These are phyloP conservation scores for Neurospora africana DNA, from an alignment of 495 filamentous ascomycete genomes.

Conservation along the genomic window DNA sequence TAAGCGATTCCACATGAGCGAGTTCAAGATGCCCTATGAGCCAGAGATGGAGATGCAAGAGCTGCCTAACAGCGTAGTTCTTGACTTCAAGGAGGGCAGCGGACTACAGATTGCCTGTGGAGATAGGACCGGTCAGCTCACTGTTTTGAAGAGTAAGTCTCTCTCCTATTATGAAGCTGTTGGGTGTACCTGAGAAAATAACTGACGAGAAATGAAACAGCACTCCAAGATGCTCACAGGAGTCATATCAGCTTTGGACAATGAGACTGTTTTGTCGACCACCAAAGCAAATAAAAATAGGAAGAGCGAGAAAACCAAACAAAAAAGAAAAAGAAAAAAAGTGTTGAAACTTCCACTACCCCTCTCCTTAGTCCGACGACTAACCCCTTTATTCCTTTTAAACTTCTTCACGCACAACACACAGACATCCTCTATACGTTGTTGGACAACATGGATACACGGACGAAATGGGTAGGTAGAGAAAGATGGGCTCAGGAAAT, in stretches of 20 bases:
- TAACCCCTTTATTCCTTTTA: not conserved
- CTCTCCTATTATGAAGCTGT: not conserved
- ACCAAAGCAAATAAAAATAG: not conserved
- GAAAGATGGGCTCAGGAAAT: not conserved
- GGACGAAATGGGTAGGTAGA: not conserved
- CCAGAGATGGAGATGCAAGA: conserved; percentile 86
- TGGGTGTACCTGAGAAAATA: not conserved
- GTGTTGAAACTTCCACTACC: not conserved
- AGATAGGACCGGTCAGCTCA: conserved; percentile 59
- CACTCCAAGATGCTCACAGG: conserved; percentile 39
- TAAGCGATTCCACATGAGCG: conserved; percentile 70
- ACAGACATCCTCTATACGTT: not conserved
- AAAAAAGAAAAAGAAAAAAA: conserved; percentile 1
- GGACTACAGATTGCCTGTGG: conserved; percentile 80
- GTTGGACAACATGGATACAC: not conserved
- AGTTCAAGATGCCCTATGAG: conserved; percentile 65
- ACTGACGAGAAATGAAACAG: conserved; percentile 18
- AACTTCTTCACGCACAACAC: not conserved
- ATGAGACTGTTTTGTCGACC: conserved; percentile 9
- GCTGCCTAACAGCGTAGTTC: conserved; percentile 72
- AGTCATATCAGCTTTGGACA: conserved; percentile 29
- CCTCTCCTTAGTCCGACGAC: not conserved
- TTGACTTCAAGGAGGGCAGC: conserved; percentile 77
- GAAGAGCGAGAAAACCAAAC: not conserved
- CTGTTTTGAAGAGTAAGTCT: conserved; percentile 54